Conservation (phyloP, 1,284 basidiomycete species). For the Somion occarium region DNA sequence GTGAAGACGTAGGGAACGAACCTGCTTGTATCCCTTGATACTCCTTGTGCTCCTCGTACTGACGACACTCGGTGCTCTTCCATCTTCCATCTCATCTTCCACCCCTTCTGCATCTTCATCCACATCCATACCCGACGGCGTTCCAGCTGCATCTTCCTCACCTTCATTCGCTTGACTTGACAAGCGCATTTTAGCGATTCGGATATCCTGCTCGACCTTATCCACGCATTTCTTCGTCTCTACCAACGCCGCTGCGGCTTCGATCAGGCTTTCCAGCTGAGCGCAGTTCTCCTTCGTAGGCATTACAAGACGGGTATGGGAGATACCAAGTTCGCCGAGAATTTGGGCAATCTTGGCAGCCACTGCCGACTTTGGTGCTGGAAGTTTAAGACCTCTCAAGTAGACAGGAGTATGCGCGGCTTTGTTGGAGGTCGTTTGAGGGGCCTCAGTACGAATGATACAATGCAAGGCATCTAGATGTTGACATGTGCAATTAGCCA, state of each 20-base stretch:
- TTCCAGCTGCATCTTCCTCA: slow-evolving; percentile 23
- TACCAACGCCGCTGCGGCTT: slow-evolving; percentile 66
- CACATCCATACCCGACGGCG: slow-evolving; percentile 13
- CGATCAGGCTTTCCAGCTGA: slow-evolving; percentile 69
- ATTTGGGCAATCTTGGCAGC: slow-evolving; percentile 70
- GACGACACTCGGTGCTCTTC: slow-evolving; percentile 59
- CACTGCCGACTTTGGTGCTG: slow-evolving; percentile 70
- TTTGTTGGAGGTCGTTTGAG: slow-evolving; percentile 57
- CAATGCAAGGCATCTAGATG: slow-evolving; percentile 65
- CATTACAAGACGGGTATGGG: slow-evolving; percentile 80
- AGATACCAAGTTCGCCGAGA: slow-evolving; percentile 72
- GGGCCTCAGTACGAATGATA: slow-evolving; percentile 67
- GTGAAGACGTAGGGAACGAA: slow-evolving; percentile 26
- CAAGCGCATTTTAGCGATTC: slow-evolving; percentile 62
- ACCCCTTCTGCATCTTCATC: slow-evolving; percentile 31
- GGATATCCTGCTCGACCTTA: slow-evolving; percentile 79
- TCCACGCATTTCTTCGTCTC: slow-evolving; percentile 89
- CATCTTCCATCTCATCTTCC: slow-evolving; percentile 39
- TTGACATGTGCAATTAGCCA: background rate
- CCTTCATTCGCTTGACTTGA: slow-evolving; percentile 48
- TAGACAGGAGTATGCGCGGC: slow-evolving; percentile 72
- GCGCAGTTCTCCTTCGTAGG: slow-evolving; percentile 79
- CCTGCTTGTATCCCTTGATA: slow-evolving; percentile 53
- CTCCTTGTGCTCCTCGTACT: slow-evolving; percentile 55
- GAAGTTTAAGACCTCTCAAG: slow-evolving; percentile 80